Evolutionary conservation across 805 yeast species (phyloP), one percentile per base, ranked within the genome.

Genomic region (Monosporozyma solicola): DNA sequence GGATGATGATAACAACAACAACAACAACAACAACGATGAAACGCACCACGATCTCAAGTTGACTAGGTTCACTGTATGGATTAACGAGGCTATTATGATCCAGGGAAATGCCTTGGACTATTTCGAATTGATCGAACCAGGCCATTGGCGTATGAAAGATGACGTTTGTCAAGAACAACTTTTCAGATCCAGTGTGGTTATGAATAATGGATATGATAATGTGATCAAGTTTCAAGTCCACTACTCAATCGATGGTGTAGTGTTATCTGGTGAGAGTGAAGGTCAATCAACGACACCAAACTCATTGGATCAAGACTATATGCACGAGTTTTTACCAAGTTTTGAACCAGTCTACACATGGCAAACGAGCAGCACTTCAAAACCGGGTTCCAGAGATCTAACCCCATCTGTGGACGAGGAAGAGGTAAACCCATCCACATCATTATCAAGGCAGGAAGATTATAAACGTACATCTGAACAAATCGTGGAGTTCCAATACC

Each of bases 151-250:
- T 37, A 47, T 66, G 41, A 61, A 60, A 27, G 48, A 52, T 3
- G 53, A 55, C 10, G 52, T 57, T n/a, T 56, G 62, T 29, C 47
- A 59, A 6, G 60, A 56, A 5, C 43, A 53, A 20, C 47, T 66
- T 33, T 67, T 66, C 47, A 55, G 60, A 50, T 64, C 68, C 13
- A 64, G 61, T 33, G 64, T 64, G 3, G 68, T 65, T 1, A 65
- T 67, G 71, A 67, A 66, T 52, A 66, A 66, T 55, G 70, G 68
- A 2, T 62, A 61, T 50, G 62, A 61, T 48, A 67, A 67, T 49
- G 31, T 55, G 22, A 61, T 63, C n/a, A 62, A 52, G 32, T 60
- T 60, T 24, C 20, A 41, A 39, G 20, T 56, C 8, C 55, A 55
- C 39, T 59, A 57, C 16, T 2, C 39, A 2, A n/a, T 35, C 3